Evolutionary conservation across 768 basidiomycete species (phyloP).

Genomic region (Suillus ampliporus): DNA sequence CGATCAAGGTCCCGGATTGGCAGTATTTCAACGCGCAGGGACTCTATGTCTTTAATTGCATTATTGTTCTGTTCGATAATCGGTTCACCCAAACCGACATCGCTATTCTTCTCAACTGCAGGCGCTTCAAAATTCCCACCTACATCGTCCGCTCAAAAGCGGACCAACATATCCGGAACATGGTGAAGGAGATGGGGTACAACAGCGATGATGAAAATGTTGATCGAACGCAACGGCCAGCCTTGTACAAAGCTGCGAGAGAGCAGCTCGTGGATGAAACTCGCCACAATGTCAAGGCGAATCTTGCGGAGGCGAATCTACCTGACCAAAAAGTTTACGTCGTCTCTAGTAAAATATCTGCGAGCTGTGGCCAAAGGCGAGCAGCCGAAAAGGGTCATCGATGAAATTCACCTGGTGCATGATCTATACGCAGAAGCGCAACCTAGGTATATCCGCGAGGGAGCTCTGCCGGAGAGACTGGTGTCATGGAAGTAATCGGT

Average conservation of each 20-base stretch:
- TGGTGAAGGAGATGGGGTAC: constrained; percentile 6
- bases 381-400: constrained; percentile 28
- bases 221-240: constrained; percentile 7
- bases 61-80: constrained; percentile 41
- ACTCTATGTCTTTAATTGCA: constrained; percentile 42
- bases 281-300: constrained; percentile 25
- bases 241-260: constrained; percentile 29
- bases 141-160: constrained; percentile 38
- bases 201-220: neutral
- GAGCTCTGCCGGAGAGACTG: no score
- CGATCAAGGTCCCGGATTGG: constrained; percentile 41
- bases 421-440: constrained; percentile 28
- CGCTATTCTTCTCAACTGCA: constrained; percentile 39
- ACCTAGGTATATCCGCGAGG: constrained; percentile 6
- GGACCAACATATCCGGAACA: constrained; percentile 17
- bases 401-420: constrained; percentile 29
- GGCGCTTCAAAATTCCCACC: constrained; percentile 40
- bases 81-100: constrained; percentile 44
- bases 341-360: constrained; percentile 27
- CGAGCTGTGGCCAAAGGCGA: constrained; percentile 32
- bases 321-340: constrained; percentile 36
- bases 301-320: constrained; percentile 29
- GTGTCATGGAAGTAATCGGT: no score
- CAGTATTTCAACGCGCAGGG: constrained; percentile 46
- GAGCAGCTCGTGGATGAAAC: constrained; percentile 34